Conservation (phyloP, 2,329 filamentous ascomycete genomes). For the Onygenales sp. region DNA sequence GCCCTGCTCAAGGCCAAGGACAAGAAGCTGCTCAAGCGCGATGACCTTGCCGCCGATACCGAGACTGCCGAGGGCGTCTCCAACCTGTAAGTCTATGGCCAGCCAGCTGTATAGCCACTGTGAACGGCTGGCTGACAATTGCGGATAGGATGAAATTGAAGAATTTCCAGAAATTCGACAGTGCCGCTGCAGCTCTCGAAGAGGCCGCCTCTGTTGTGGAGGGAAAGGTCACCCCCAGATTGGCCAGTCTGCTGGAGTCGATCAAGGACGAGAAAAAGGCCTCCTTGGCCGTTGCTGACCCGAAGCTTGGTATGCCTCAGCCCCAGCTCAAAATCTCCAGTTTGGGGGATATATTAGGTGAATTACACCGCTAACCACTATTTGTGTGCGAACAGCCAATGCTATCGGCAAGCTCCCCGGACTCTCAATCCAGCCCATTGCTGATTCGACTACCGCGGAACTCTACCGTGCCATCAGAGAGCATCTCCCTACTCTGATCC, state of each 20-base stretch:
- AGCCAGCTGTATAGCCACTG: background rate
- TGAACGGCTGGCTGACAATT: background rate
- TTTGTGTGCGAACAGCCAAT: constrained; percentile 42
- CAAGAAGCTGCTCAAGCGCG: constrained; percentile 92
- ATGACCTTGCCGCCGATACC: constrained; percentile 66
- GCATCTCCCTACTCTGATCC: constrained; percentile 81
- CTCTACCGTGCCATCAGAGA: constrained; percentile 91
- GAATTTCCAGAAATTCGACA: constrained; percentile 96
- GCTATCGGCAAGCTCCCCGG: constrained; percentile 87
- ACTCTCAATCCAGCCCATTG: constrained; percentile 73
- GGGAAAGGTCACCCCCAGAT: constrained; percentile 85
- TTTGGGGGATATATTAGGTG: background rate
- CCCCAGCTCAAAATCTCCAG: too few species aligned
- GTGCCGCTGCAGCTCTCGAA: constrained; percentile 78
- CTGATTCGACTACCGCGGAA: constrained; percentile 73
- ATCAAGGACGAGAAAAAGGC: constrained; percentile 98
- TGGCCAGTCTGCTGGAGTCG: constrained; percentile 70
- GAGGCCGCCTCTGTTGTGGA: constrained; percentile 84
- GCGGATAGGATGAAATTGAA: constrained; percentile 73
- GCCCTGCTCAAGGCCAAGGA: constrained; percentile 97
- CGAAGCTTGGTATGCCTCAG: constrained; percentile 57
- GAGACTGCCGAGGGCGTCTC: constrained; percentile 75
- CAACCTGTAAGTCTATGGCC: constrained; percentile 57
- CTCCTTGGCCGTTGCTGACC: constrained; percentile 85
- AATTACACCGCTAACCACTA: background rate